Percentiles rank a stretch among this genome's conserved stretches.
Evolutionary conservation across 1,139 yeast species (phyloP).

Genomic region (Sugiyamaella japonica): DNA sequence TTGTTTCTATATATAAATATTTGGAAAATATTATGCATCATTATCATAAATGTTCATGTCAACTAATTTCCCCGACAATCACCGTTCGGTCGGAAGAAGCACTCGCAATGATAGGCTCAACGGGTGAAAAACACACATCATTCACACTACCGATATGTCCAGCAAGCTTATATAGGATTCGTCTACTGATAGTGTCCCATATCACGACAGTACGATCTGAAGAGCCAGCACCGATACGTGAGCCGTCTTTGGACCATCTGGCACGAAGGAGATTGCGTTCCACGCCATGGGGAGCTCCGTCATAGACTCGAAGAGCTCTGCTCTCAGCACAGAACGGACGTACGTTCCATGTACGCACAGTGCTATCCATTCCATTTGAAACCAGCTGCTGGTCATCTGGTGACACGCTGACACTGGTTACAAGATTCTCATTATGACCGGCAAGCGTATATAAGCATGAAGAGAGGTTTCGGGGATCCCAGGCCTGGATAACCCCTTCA

Average conservation of each 20-base stretch:
- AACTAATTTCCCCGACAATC: conserved; percentile 29
- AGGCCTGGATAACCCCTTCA: conserved; percentile 61
- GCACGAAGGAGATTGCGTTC: conserved; percentile 57
- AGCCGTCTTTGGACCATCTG: conserved; percentile 45
- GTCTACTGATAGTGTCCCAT: conserved; percentile 61
- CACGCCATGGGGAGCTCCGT: conserved; percentile 59
- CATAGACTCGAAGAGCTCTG: conserved; percentile 50
- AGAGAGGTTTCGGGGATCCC: conserved; percentile 46
- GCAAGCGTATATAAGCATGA: conserved; percentile 40
- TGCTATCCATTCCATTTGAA: conserved; percentile 59
- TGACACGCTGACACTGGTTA: conserved; percentile 54
- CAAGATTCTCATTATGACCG: conserved; percentile 48
- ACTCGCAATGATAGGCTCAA: conserved; percentile 28
- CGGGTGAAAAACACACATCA: conserved; percentile 51
- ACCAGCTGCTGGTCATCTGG: conserved; percentile 52
- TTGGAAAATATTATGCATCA: not conserved
- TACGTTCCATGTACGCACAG: conserved; percentile 58
- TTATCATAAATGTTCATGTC: not conserved
- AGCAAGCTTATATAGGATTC: conserved; percentile 44
- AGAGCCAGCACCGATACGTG: conserved; percentile 57
- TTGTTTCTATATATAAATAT: not conserved
- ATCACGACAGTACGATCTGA: conserved; percentile 57
- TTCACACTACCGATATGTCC: conserved; percentile 67
- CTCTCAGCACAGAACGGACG: conserved; percentile 46
- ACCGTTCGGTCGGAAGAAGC: conserved; percentile 35